These are phyloP conservation scores for Lachnellula occidentalis DNA, from an alignment of 2,329 filamentous ascomycete species.

Conservation along the genomic window DNA sequence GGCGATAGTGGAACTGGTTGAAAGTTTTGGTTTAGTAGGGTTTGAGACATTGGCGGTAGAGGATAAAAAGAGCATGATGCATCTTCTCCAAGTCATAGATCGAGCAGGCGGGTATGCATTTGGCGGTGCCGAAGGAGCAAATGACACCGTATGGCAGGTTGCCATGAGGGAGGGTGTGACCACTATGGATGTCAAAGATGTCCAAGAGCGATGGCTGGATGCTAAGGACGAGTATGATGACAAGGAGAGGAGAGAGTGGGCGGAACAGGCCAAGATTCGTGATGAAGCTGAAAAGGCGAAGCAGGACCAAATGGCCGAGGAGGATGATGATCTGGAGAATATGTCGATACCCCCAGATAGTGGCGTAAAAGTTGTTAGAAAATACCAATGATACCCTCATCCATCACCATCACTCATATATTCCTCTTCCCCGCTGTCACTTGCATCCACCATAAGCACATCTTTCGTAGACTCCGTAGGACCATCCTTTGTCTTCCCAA, in stretches of 20 bases:
- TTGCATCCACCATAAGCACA: conserved; percentile 41
- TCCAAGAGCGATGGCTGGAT: conserved; percentile 95
- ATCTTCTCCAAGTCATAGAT: conserved; percentile 81
- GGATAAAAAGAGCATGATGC: conserved; percentile 96
- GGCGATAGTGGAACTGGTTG: conserved; percentile 79
- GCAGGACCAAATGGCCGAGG: conserved; percentile 26
- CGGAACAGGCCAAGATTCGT: conserved; percentile 61
- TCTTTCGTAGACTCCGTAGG: conserved; percentile 32
- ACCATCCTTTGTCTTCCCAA: conserved; percentile 27
- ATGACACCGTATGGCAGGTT: conserved; percentile 95
- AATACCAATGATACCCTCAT: conserved; percentile 45
- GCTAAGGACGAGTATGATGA: conserved; percentile 82
- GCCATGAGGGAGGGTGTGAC: conserved; percentile 76
- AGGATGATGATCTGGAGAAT: conserved; percentile 42
- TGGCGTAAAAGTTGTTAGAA: conserved; percentile 66
- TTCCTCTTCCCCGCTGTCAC: conserved; percentile 42
- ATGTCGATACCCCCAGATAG: conserved; percentile 49
- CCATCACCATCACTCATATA: conserved; percentile 40
- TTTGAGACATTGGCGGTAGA: conserved; percentile 95
- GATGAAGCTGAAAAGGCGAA: conserved; percentile 35
- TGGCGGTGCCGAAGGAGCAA: conserved; percentile 81
- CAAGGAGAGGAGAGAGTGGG: conserved; percentile 67
- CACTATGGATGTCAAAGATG: conserved; percentile 76
- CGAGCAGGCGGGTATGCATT: conserved; percentile 91
- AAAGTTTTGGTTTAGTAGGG: conserved; percentile 81